These are phyloP conservation scores for Annulohypoxylon moriforme DNA, from an alignment of 495 filamentous ascomycete species.

Conservation along the genomic window DNA sequence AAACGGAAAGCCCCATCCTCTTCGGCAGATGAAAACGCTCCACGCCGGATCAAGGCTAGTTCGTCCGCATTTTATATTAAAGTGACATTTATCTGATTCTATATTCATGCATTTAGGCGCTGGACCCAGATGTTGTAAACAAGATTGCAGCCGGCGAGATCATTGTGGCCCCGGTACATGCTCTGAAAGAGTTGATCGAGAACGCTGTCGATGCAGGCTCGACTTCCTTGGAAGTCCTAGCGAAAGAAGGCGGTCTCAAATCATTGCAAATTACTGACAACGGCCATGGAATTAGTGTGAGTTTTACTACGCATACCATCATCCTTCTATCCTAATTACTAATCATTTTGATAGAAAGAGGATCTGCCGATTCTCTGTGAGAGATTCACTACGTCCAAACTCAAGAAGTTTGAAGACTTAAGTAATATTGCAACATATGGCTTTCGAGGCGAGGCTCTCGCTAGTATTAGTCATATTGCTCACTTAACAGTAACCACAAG, in stretches of 20 bases:
- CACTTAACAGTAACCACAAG: conserved; percentile 95
- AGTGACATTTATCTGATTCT: conserved; percentile 27
- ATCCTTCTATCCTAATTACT: conserved; percentile 7
- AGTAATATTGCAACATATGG: conserved; percentile 93
- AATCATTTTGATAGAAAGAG: conserved; percentile 70
- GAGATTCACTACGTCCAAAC: conserved; percentile 95
- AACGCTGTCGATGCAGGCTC: conserved; percentile 98
- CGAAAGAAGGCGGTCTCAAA: conserved; percentile 97
- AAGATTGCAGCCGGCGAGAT: conserved; percentile 99
- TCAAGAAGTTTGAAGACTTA: conserved; percentile 95
- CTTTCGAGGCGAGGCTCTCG: conserved; percentile 95
- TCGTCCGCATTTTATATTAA: conserved; percentile 18
- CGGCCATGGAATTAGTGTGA: conserved; percentile 93
- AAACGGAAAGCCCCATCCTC: conserved; percentile 67
- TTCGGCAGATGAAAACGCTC: conserved; percentile 59
- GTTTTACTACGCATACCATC: conserved; percentile 38
- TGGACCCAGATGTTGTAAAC: conserved; percentile 96
- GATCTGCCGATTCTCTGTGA: conserved; percentile 95
- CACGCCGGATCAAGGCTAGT: conserved; percentile 74
- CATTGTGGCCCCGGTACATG: conserved; percentile 96
- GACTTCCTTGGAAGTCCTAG: conserved; percentile 87
- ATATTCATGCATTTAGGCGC: conserved; percentile 64
- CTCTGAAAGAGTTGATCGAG: conserved; percentile 96
- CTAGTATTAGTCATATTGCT: conserved; percentile 98
- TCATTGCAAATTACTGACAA: conserved; percentile 98